Evolutionary conservation across 768 basidiomycete genomes (phyloP), one percentile per base, ranked within the genome.

Genomic region (Tulasnella sp.): DNA sequence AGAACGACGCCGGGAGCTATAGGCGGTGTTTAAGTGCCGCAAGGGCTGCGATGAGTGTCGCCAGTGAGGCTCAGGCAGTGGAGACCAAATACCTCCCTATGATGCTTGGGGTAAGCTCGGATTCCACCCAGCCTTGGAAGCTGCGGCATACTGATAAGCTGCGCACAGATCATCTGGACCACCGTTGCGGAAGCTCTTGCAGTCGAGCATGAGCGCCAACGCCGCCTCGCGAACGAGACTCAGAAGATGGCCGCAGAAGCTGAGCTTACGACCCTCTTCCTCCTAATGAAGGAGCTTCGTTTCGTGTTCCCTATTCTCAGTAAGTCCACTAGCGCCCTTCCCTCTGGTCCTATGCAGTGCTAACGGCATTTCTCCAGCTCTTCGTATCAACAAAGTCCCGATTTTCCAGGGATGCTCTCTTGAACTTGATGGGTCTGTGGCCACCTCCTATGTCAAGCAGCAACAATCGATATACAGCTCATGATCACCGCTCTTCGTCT

Each of bases 321-420:
- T 77, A 37, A 70, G 77, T 73, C 15, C 5, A 23, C 20, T 15
- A 5, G 18, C 6, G 26, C 37, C 71, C 1, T 32, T 13, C 15
- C 1, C 20, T 6, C 46, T 32, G 23, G 7, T 26, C n/a, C 7
- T 26, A 23, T 16, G 1, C 29, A n/a, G 20, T 35, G 35, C 75
- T 73, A 23, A 44, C 70, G 32, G 37, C 70, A 71, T 71, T n/a
- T 35, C 42, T 32, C 4, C 69, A 77, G 77, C 77, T 29, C 67
- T 77, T 77, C 69, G 77, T 26, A 77, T 77, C 77, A 77, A 77
- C 69, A 77, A 77, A 48, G 77, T 77, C 42, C 77, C 77, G 10
- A 44, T 71, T 18, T 77, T 70, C 69, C 77, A 77, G 70, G 77
- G 77, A 42, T 76, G 75, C 75, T 61, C 48, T 32, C 37, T 61